Conservation (phyloP, 495 filamentous ascomycete species). For the Letharia columbiana region DNA sequence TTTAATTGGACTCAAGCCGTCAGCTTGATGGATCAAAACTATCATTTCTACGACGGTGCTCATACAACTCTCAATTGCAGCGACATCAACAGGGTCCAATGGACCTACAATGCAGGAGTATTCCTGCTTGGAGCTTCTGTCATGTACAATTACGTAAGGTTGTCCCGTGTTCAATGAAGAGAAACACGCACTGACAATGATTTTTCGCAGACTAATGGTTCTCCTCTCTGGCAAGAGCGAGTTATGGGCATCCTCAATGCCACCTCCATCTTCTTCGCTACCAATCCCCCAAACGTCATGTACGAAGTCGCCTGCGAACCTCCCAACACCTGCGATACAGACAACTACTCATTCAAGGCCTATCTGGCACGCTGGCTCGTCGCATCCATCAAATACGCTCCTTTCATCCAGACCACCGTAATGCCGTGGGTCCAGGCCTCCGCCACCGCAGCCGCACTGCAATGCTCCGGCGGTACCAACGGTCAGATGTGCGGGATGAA, state of each 20-base stretch:
- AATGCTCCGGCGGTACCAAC: constrained; percentile 54
- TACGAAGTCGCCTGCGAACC: constrained; percentile 58
- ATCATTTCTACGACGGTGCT: constrained; percentile 57
- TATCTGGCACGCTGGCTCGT: constrained; percentile 78
- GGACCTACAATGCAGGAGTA: constrained; percentile 58
- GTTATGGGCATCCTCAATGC: constrained; percentile 50
- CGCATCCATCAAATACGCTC: constrained; percentile 59
- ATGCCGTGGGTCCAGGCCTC: constrained; percentile 58
- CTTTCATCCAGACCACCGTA: constrained; percentile 53
- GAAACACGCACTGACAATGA: constrained; percentile 5
- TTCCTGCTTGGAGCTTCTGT: constrained; percentile 56
- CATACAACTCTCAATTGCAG: constrained; percentile 47
- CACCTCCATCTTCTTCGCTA: constrained; percentile 50
- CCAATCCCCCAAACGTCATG: constrained; percentile 45
- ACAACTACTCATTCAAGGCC: constrained; percentile 79
- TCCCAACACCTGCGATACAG: constrained; percentile 54
- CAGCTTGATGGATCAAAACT: constrained; percentile 54
- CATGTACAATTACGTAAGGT: constrained; percentile 63
- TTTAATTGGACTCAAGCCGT: constrained; percentile 63
- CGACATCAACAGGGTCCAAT: constrained; percentile 46
- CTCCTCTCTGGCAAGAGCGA: constrained; percentile 50
- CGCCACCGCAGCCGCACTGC: constrained; percentile 56
- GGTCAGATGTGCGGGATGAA: constrained; percentile 54
- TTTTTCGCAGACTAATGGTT: constrained; percentile 44
- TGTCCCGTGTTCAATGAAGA: not conserved